These are phyloP conservation scores for Mycena sanguinolenta DNA, from an alignment of 768 basidiomycete genomes.

Conservation along the genomic window DNA sequence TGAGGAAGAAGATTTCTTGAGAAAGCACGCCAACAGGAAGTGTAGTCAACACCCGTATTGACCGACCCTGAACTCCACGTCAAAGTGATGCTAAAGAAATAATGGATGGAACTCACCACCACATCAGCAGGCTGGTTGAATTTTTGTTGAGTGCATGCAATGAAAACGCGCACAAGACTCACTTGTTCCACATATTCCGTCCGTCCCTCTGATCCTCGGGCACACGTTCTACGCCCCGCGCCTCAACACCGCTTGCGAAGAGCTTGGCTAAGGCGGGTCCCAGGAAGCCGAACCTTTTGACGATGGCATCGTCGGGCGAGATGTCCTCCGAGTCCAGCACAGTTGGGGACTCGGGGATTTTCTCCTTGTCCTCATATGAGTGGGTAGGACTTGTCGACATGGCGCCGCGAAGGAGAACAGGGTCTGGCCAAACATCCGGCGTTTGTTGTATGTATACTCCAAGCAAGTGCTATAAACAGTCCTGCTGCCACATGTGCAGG, in stretches of 20 bases:
- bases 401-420: background rate
- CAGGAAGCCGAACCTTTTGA: conserved; percentile 45
- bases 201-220: conserved; percentile 61
- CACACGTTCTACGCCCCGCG: conserved; percentile 67
- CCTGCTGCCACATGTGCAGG: no score
- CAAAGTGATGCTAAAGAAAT: background rate
- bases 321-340: conserved; percentile 41
- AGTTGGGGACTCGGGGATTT: conserved; percentile 2
- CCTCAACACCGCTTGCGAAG: conserved; percentile 65
- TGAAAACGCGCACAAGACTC: conserved; percentile 28
- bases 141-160: background rate
- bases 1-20: conserved; percentile 62
- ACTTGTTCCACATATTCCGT: conserved; percentile 62
- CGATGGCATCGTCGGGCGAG: conserved; percentile 45
- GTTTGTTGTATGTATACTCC: no score
- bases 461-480: no score
- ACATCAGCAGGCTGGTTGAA: conserved; percentile 55
- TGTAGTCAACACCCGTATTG: conserved; percentile 60
- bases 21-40: conserved; percentile 66
- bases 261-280: conserved; percentile 52
- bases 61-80: conserved; percentile 52
- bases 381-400: conserved; percentile 12
- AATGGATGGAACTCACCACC: conserved; percentile 49
- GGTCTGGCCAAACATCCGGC: no score
- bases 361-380: conserved; percentile 32